These are phyloP conservation scores for Juncus inflexus DNA, from an alignment of 176 grass and related monocot genomes.

Conservation along the genomic window DNA sequence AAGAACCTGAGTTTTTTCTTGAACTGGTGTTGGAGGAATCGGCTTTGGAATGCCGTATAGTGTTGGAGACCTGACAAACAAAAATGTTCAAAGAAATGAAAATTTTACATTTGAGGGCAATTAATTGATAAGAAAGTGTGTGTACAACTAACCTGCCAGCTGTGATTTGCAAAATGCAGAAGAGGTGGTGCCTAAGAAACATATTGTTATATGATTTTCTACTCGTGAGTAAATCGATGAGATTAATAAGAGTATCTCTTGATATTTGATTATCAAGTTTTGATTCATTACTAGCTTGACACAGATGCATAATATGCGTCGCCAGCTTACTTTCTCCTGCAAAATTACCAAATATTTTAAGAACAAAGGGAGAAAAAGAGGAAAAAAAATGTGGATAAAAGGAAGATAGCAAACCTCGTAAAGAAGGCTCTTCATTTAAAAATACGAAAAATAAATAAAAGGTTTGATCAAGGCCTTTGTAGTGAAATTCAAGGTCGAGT, in stretches of 20 bases:
- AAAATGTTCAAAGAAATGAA: slow-evolving; percentile 4
- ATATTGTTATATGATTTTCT: slow-evolving; percentile 82
- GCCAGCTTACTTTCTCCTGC: slow-evolving; percentile 81
- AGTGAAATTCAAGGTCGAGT: slow-evolving; percentile 79
- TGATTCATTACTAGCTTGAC: slow-evolving; percentile 57
- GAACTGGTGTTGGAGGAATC: slow-evolving; percentile 27
- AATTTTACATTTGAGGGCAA: slow-evolving; percentile 1
- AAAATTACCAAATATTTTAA: slow-evolving; percentile 19
- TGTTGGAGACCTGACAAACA: slow-evolving; percentile 55
- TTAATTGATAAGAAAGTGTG: slow-evolving; percentile 27
- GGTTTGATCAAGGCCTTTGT: slow-evolving; percentile 74
- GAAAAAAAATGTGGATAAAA: too few relatives aligned
- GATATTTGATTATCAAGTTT: slow-evolving; percentile 47
- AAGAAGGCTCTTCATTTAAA: slow-evolving; percentile 69
- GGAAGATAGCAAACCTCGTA: slow-evolving; percentile 54
- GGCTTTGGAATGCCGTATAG: slow-evolving; percentile 72
- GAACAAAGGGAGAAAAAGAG: too few relatives aligned
- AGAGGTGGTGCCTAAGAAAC: slow-evolving; percentile 86
- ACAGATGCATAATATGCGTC: slow-evolving; percentile 69
- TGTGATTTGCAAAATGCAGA: slow-evolving; percentile 94
- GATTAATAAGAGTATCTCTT: slow-evolving; percentile 48
- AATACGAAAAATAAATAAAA: slow-evolving; percentile 83
- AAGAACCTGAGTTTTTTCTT: slow-evolving; percentile 38
- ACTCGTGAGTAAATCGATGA: slow-evolving; percentile 64
- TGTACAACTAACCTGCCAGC: slow-evolving; percentile 63